A percentile compares a stretch with the other conserved stretches of the same genome.
phyloP scores from a whole-genome alignment of 2,329 filamentous ascomycete genomes.

The Epichloe gansuensis region DNA sequence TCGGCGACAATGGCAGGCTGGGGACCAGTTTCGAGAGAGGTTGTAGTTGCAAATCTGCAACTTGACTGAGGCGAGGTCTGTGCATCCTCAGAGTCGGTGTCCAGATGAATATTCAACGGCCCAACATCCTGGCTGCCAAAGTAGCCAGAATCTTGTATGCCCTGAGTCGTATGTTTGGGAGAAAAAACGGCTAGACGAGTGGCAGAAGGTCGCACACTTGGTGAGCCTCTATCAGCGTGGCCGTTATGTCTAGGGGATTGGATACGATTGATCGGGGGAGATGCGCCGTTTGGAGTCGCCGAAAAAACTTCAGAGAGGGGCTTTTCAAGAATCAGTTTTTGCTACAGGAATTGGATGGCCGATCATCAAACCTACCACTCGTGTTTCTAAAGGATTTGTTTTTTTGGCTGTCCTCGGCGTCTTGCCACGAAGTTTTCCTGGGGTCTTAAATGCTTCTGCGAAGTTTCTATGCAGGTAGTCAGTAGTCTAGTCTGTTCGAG shows the following conservation, averaged over 20 bases:
- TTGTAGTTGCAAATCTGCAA: constrained; percentile 8
- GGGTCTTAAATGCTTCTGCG: constrained; percentile 90
- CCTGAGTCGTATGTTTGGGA: constrained; percentile 15
- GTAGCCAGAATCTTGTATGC: constrained; percentile 51
- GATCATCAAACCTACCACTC: constrained; percentile 43
- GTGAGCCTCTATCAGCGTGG: constrained; percentile 29
- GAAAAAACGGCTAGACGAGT: constrained; percentile 18
- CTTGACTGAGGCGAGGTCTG: constrained; percentile 11
- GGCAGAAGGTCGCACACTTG: constrained; percentile 21
- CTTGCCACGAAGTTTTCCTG: constrained; percentile 70
- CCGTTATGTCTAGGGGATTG: constrained; percentile 47
- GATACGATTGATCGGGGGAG: constrained; percentile 33
- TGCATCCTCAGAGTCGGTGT: constrained; percentile 11
- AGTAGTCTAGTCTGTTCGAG: constrained; percentile 1
- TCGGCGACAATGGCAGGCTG: constrained; percentile 16
- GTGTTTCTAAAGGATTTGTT: constrained; percentile 39
- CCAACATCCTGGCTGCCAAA: constrained; percentile 48
- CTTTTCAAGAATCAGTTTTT: constrained; percentile 25
- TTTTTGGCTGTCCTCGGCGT: constrained; percentile 63
- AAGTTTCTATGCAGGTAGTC: constrained; percentile 52
- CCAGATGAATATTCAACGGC: constrained; percentile 13
- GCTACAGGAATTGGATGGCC: neutral
- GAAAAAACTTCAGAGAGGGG: constrained; percentile 48
- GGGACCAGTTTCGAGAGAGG: constrained; percentile 11
- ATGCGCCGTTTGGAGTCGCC: constrained; percentile 42